Percentiles rank a stretch among this genome's conserved stretches.
Evolutionary conservation across 768 basidiomycete genomes (phyloP).

Genomic region (Rhodocollybia butyracea): DNA sequence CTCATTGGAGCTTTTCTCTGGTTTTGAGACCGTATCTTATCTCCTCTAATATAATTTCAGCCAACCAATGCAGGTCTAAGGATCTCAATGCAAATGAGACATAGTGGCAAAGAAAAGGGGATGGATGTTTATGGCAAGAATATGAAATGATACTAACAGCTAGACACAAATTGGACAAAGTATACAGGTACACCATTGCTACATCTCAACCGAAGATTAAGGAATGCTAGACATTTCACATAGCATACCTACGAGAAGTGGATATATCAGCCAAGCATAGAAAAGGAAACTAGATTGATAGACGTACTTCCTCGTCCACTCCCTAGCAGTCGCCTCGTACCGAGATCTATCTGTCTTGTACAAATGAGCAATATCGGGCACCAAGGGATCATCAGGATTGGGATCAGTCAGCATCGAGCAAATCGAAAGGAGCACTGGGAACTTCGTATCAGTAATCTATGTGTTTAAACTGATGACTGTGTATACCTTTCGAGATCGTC

Average conservation of each 20-base stretch:
- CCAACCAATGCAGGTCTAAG: too few relatives aligned
- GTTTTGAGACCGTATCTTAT: too few relatives aligned
- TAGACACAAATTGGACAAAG: constrained; percentile 2
- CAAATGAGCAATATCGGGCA: constrained; percentile 96
- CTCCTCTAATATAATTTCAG: too few relatives aligned
- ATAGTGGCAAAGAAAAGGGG: too few relatives aligned
- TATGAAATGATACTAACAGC: constrained; percentile 4
- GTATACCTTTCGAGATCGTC: constrained; percentile 95
- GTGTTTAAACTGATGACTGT: background rate
- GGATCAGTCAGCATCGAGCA: constrained; percentile 99
- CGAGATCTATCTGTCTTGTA: constrained; percentile 99
- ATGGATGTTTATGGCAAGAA: too few relatives aligned
- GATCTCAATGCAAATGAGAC: too few relatives aligned
- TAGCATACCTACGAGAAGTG: constrained; percentile 38
- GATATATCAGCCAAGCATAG: background rate
- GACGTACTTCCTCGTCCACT: constrained; percentile 98
- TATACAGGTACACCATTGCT: background rate
- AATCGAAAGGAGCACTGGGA: constrained; percentile 90
- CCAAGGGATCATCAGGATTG: constrained; percentile 98
- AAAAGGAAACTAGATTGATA: background rate
- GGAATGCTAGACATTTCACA: constrained; percentile 23
- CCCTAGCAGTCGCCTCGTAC: constrained; percentile 96
- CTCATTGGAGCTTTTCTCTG: too few relatives aligned
- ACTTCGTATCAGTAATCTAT: background rate
- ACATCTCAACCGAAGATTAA: background rate